Evolutionary conservation across 805 yeast genomes (phyloP), one percentile per base, ranked within the genome.

Genomic region (Wickerhamiella brachini): DNA sequence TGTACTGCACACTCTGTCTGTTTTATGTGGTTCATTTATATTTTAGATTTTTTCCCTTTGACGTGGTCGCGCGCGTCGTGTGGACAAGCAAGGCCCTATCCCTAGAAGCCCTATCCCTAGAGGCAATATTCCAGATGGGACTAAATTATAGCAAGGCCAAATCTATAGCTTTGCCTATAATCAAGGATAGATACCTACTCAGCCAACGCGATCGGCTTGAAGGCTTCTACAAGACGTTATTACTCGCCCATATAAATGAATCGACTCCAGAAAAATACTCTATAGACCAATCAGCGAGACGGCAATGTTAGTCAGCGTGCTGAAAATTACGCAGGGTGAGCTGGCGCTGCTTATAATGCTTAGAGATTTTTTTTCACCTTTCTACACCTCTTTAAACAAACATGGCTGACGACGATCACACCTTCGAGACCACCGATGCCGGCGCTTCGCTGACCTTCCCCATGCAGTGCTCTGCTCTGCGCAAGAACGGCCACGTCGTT

Each of bases 401-500:
- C 53, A 67, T 67, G 70, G 65, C 70, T 64, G 70, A 67, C 63
- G 70, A 67, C 62, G 70, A 67, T 45, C 96, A 88, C 81, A 79
- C 81, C 75, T 90, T 90, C 77, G 97, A 89, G 77, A 79, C 89
- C 80, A 97, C 85, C 72, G 93, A 86, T 74, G 97, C 98, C 69
- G 97, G 97, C 76, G 89, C 97, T 76, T 90, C 98, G 71, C 73
- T 81, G 69, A 90, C 97, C 72, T 90, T 71, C 95, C 98, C 98
- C 81, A 77, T 83, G 81, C 98, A 90, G 83, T 90, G 98, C 85
- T 93, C 97, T 69, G 96, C 98, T 64, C 87, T 93, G 76, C 89
- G 98, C 83, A 93, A 93, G 94, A 85, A 81, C 80, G 98, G 98
- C 70, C 94, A 86, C 83, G 98, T 93, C 71, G 94, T 83, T 66